Conservation (phyloP, 768 basidiomycete species). For the Brasilioporus rufonigricans region DNA sequence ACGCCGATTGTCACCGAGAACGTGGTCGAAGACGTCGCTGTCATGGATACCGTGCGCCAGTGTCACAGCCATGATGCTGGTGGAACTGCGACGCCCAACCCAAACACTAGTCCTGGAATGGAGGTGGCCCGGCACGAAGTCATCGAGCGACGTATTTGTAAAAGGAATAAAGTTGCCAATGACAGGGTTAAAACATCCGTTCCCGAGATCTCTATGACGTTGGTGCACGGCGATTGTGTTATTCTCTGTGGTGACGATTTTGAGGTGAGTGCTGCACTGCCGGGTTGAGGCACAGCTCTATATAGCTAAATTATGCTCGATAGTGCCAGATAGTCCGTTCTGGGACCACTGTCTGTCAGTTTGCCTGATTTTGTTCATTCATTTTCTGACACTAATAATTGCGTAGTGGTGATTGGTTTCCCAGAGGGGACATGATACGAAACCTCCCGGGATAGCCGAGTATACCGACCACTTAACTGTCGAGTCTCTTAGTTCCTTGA, state of each 20-base stretch:
- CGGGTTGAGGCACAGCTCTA: not conserved
- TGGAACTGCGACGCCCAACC: not conserved
- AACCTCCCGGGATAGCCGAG: not conserved
- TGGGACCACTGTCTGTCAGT: slow-evolving; percentile 33
- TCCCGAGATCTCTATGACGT: slow-evolving; percentile 29
- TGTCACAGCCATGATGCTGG: not conserved
- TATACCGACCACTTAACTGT: not conserved
- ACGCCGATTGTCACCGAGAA: slow-evolving; percentile 1
- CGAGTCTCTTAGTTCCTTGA: not conserved
- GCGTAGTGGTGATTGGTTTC: slow-evolving; percentile 28
- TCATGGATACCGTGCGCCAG: slow-evolving; percentile 10
- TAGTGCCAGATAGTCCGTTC: slow-evolving; percentile 30
- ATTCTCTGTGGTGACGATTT: slow-evolving; percentile 39
- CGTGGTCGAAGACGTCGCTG: not conserved
- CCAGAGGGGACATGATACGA: slow-evolving; percentile 13
- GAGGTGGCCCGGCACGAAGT: slow-evolving; percentile 1
- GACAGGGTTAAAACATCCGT: slow-evolving; percentile 15
- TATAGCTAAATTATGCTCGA: slow-evolving; percentile 4
- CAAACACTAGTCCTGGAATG: not conserved
- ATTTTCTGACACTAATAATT: slow-evolving; percentile 9
- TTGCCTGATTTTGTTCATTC: not conserved
- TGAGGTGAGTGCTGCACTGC: slow-evolving; percentile 34
- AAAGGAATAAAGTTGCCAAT: slow-evolving; percentile 19
- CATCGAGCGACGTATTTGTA: slow-evolving; percentile 1
- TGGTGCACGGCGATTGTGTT: slow-evolving; percentile 40